Evolutionary conservation across 1,284 basidiomycete species (phyloP), one percentile per base, ranked within the genome.

Genomic region (Malassezia obtusa): DNA sequence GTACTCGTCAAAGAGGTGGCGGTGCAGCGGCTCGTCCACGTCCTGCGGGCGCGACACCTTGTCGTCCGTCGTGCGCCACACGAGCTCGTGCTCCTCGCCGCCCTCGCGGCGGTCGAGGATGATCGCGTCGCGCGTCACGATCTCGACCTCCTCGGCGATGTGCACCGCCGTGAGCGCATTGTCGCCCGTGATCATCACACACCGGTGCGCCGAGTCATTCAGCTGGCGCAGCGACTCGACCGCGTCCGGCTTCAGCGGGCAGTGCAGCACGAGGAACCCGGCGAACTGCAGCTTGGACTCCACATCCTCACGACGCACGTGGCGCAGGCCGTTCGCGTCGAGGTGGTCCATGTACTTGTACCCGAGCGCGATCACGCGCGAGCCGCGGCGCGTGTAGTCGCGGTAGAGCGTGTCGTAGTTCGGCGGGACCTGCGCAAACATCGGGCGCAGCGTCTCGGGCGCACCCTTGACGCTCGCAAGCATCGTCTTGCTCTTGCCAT

Each of bases 131-230:
- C 71, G 63, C 47, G 67, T 62, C 4, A 73, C 69, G 35, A 73
- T 73, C 50, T 73, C 71, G 32, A 73, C 71, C 51, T 73, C 66
- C 21, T 53, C 59, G 8, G 71, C 71, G 6, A 73, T 65, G 43
- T 72, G 71, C 15, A 71, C 61, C 3, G 69, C 71, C 21, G 71
- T 73, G 28, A 73, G 48, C 26, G 71, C 69, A 52, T 72, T 71
- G 64, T 73, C 71, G n/a, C 71, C 71, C 6, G 71, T 73, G 39
- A 73, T 73, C 71, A 73, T 73, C 53, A 73, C 68, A 47, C 70
- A 67, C 28, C 71, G 64, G 59, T 73, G 71, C 32, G 67, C 67
- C 30, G 71, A 70, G 56, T 73, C 71, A 50, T 65, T 65, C 45
- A 73, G 59, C 58, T 68, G 62, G 49, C 64, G 63, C 48, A 73